Percentiles rank a stretch among this genome's conserved stretches.
Conservation (phyloP, 2,329 filamentous ascomycete species). For the Cytospora piceae region DNA sequence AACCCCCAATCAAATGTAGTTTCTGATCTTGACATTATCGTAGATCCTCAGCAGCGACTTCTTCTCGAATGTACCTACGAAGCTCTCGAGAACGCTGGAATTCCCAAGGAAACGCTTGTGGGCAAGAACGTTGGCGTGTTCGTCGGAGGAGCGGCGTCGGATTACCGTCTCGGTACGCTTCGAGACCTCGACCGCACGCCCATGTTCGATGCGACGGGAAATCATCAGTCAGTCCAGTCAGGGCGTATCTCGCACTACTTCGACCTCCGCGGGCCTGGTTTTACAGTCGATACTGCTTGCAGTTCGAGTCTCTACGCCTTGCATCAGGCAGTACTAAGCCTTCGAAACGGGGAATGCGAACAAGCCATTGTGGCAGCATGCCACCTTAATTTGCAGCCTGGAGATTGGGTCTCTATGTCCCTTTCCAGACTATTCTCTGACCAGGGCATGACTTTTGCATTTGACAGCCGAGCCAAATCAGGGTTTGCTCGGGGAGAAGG, state of each 20-base stretch:
- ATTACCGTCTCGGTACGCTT: conserved; percentile 28
- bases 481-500: conserved; percentile 46
- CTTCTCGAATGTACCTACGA: conserved; percentile 42
- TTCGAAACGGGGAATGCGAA: conserved; percentile 37
- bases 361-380: conserved; percentile 32
- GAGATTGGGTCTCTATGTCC: conserved; percentile 29
- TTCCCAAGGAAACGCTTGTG: conserved; percentile 36
- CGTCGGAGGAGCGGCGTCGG: conserved; percentile 36
- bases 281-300: conserved; percentile 41
- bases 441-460: conserved; percentile 34
- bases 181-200: conserved; percentile 31
- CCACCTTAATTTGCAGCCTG: conserved; percentile 27
- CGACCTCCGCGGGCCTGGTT: conserved; percentile 38
- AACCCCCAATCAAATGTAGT: no score
- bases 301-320: conserved; percentile 32
- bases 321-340: conserved; percentile 38
- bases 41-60: conserved; percentile 40
- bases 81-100: conserved; percentile 41
- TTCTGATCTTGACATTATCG: background rate
- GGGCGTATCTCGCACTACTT: conserved; percentile 37
- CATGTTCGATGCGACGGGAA: conserved; percentile 32
- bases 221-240: conserved; percentile 31
- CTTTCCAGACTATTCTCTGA: conserved; percentile 34
- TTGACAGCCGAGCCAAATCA: conserved; percentile 39
- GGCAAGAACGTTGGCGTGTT: conserved; percentile 41